Base-by-base conservation (phyloP, 257 asterid genomes). In the Solanum pinnatisectum region DNA sequence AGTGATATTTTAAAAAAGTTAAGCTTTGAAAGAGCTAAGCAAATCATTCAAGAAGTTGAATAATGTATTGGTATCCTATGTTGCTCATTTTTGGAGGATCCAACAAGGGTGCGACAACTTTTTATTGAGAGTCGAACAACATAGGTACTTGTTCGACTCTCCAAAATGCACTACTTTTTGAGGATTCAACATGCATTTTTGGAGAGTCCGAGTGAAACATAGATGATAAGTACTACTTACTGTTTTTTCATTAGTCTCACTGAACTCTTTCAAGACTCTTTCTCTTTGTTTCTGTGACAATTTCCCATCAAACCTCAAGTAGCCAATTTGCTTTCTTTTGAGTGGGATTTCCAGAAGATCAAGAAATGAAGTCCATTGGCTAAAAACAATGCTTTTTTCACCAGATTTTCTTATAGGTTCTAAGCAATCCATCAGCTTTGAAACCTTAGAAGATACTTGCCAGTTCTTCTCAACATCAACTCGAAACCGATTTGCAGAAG, bases 301-400 rank as follows among this genome's bases (percentile, higher is more conserved):
- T 78, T 89, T 94, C n/a, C 98, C 98, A 92, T 96, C 98, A 88
- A 92, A 95, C 91, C 96, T 94, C 90, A 96, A 88, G 90, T 89
- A 95, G 30, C 92, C 93, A 36, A 93, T 86, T 7, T 90, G 89
- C 49, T 88, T 93, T 84, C 56, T 92, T 87, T 82, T 91, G 4
- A 94, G 89, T 13, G 98, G 95, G 56, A 96, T 93, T 87, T 96
- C 98, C 33, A 95, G 86, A 63, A 96, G 93, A 92, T 96, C 98
- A 87, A 96, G 91, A 90, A 96, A 96, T 20, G 95, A 89, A 44
- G 98, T 94, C 98, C 98, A 94, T 88, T 96, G 98, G 91, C 98
- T 96, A 87, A 96, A 96, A 5, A 96, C 92, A 10, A 96, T 95
- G 91, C 96, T 94, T 90, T 96, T 96, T 79, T 95, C 98, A 20